Base-by-base conservation (phyloP, 768 basidiomycete species). In the Leccinum boreale region DNA sequence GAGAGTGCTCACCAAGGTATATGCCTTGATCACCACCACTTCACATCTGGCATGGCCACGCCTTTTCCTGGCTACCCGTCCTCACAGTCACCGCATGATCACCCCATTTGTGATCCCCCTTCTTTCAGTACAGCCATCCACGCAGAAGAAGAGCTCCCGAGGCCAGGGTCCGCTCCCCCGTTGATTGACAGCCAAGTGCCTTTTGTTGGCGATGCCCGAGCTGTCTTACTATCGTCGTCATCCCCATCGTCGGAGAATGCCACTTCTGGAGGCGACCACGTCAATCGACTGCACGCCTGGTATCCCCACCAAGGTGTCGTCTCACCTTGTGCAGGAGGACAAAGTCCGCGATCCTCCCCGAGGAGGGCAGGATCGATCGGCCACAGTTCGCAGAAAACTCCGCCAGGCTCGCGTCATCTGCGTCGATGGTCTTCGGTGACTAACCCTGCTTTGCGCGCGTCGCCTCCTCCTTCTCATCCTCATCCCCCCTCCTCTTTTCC, bases 331-430 rank as follows among this genome's bases (percentile, higher is more conserved):
- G n/a, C 63, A 58, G 55, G 65, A 10, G 39, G n/a, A 42, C 68
- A 56, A 70, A 69, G 67, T 69, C 67, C 67, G 67, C 67, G 67
- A 65, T 70, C 67, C 66, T 70, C 61, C 67, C 67, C 58, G 39
- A 69, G 62, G 60, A 68, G 67, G 68, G 68, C 68, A 58, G 67
- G 66, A 26, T 68, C 67, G 67, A 69, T 69, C 67, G 68, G 67
- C 11, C 67, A 69, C 57, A 70, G 62, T 60, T 58, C 69, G 2
- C 65, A 67, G 58, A 68, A 60, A 65, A 65, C 65, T 61, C 65
- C 70, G 62, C 63, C 50, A 35, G 31, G 58, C 56, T 64, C 67
- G 59, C 69, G 69, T 65, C 69, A 70, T 26, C 59, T 69, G 12
- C 69, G 69, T 52, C 69, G 69, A 53, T 70, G 69, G 69, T 70